A percentile compares a stretch with the other conserved stretches of the same genome.
These are phyloP conservation scores for Condylostoma magnum DNA, from an alignment of 169 alveolate genomes.

Conservation along the genomic window DNA sequence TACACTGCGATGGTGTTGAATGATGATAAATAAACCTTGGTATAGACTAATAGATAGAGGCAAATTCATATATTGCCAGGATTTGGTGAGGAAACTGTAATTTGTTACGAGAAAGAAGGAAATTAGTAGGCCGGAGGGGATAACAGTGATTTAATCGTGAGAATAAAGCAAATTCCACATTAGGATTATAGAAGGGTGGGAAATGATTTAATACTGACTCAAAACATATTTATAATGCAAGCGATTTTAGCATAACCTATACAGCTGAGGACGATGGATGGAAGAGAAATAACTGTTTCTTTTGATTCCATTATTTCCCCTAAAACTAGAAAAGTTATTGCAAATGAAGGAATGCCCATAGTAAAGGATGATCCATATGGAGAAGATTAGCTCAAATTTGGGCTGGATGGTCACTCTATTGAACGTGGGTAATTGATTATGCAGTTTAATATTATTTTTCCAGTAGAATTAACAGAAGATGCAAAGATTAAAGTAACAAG, in stretches of 20 bases:
- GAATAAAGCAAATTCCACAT: neutral
- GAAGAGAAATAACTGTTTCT: neutral
- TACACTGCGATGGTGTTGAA: conserved; percentile 45
- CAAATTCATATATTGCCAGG: neutral
- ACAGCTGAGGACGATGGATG: conserved; percentile 17
- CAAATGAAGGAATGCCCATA: conserved; percentile 30
- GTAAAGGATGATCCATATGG: neutral
- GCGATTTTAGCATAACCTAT: conserved; percentile 10
- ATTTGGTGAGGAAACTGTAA: neutral
- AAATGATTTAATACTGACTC: neutral
- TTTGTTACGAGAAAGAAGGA: conserved; percentile 8
- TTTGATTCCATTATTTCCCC: conserved; percentile 8
- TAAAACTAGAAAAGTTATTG: neutral
- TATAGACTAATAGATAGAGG: neutral
- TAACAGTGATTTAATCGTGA: neutral
- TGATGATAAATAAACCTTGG: neutral
- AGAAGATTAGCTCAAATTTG: conserved; percentile 1
- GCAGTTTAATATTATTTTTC: conserved; percentile 18
- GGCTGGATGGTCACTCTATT: neutral
- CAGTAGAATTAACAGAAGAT: too few relatives aligned
- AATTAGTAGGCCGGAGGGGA: neutral
- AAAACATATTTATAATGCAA: neutral
- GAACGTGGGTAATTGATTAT: conserved; percentile 8
- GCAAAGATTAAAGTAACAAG: too few relatives aligned
- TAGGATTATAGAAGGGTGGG: neutral